Evolutionary conservation across 208 protist species (phyloP).

Genomic region (Trypanosoma theileri): DNA sequence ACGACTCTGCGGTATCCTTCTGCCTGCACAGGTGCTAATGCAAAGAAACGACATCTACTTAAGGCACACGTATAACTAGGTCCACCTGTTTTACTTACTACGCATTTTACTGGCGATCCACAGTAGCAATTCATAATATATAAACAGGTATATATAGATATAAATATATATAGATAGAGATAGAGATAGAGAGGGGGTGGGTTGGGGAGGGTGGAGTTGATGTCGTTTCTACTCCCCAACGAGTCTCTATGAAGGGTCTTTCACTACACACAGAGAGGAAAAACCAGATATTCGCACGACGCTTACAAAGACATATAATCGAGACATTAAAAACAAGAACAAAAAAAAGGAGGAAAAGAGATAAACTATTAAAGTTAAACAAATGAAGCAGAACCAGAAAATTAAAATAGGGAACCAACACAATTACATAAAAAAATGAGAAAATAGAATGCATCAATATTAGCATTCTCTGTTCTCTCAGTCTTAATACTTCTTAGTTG

Average conservation of each 20-base stretch:
- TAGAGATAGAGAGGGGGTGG: too few species aligned
- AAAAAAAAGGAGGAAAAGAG: background rate
- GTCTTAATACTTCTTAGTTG: background rate
- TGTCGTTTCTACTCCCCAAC: too few species aligned
- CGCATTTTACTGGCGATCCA: slow-evolving; percentile 40
- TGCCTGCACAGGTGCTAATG: slow-evolving; percentile 47
- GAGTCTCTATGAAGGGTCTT: too few species aligned
- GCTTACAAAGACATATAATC: too few species aligned
- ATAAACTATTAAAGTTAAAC: background rate
- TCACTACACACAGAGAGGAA: too few species aligned
- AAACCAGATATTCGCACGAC: too few species aligned
- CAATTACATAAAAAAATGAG: background rate
- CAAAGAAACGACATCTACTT: slow-evolving; percentile 65
- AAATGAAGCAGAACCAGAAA: background rate
- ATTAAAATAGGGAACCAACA: background rate
- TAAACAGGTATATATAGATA: background rate
- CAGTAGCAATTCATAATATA: slow-evolving; percentile 77
- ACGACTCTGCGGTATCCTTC: slow-evolving; percentile 67
- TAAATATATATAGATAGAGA: too few species aligned
- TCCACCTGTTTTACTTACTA: slow-evolving; percentile 52
- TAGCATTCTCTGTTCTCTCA: background rate
- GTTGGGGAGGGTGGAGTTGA: too few species aligned
- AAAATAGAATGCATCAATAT: background rate
- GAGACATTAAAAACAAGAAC: slow-evolving; percentile 5
- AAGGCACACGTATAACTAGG: slow-evolving; percentile 54